Percentiles rank a stretch among this genome's conserved stretches.
phyloP scores from a whole-genome alignment of 1,139 yeast species.

The Yamadazyma aaseri region DNA sequence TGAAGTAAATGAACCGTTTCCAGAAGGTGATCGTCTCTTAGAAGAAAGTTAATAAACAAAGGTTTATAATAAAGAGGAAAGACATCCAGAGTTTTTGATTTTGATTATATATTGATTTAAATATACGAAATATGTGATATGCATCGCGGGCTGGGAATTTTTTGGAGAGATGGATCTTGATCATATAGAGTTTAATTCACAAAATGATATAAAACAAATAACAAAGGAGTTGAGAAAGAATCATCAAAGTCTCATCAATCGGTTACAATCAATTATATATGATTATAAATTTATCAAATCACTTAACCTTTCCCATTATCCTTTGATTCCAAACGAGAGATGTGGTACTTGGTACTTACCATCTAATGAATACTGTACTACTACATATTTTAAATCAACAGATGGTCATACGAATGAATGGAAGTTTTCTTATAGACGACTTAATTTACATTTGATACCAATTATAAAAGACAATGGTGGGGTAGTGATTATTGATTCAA shows the following conservation, averaged over 20 bases:
- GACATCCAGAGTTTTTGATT: too few species aligned
- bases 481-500: constrained; percentile 72
- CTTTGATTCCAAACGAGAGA: constrained; percentile 72
- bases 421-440: constrained; percentile 70
- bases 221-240: constrained; percentile 48
- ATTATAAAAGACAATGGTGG: constrained; percentile 44
- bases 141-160: too few species aligned
- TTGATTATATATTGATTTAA: too few species aligned
- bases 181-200: constrained; percentile 4
- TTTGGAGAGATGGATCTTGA: background rate
- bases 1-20: background rate
- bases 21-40: background rate
- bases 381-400: constrained; percentile 82
- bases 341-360: constrained; percentile 87
- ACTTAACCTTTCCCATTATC: constrained; percentile 20
- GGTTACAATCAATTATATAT: constrained; percentile 66
- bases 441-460: constrained; percentile 69
- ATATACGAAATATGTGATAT: too few species aligned
- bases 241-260: constrained; percentile 54
- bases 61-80: too few species aligned
- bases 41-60: too few species aligned
- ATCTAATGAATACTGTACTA: constrained; percentile 34
- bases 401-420: constrained; percentile 86
- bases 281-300: constrained; percentile 46
- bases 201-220: constrained; percentile 22